A percentile compares a stretch with the other conserved stretches of the same genome.
phyloP scores from a whole-genome alignment of 1,284 basidiomycete species.

The Apiotrichum akiyoshidainum region DNA sequence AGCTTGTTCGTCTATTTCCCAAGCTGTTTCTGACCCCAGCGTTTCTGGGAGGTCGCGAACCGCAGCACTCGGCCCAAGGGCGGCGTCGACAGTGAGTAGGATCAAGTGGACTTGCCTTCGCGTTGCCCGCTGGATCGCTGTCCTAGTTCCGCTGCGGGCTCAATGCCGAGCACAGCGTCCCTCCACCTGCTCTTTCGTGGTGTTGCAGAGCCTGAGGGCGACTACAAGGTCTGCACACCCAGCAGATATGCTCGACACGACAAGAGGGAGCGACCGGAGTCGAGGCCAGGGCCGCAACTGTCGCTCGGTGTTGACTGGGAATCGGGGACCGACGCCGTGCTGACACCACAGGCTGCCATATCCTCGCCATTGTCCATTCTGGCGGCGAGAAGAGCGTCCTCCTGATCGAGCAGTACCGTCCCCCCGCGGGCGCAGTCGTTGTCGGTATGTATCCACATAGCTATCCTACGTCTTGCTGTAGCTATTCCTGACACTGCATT shows the following conservation, averaged over 20 bases:
- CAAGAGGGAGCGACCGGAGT: too few species aligned
- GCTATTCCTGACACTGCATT: not conserved
- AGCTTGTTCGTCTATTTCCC: too few species aligned
- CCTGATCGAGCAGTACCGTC: slow-evolving; percentile 82
- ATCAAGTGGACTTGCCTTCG: too few species aligned
- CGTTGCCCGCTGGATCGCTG: too few species aligned
- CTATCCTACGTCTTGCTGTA: not conserved
- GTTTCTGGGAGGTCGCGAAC: slow-evolving; percentile 81
- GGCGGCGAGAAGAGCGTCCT: slow-evolving; percentile 64
- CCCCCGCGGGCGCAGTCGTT: slow-evolving; percentile 69
- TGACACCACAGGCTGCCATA: slow-evolving; percentile 62
- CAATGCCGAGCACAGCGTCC: too few species aligned
- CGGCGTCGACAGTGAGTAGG: slow-evolving; percentile 72
- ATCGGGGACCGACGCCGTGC: not conserved
- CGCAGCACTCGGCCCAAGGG: slow-evolving; percentile 68
- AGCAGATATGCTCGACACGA: too few species aligned
- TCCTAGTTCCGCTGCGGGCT: too few species aligned
- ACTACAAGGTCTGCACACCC: too few species aligned
- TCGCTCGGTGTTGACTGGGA: too few species aligned
- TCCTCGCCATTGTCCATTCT: slow-evolving; percentile 74
- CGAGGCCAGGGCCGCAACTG: too few species aligned
- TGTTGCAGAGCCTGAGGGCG: too few species aligned
- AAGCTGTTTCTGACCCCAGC: slow-evolving; percentile 51
- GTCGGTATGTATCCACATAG: slow-evolving; percentile 58
- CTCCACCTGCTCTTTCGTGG: too few species aligned